These are phyloP conservation scores for Conticribra guillardii DNA, from an alignment of 108 stramenopile genomes.

Conservation along the genomic window DNA sequence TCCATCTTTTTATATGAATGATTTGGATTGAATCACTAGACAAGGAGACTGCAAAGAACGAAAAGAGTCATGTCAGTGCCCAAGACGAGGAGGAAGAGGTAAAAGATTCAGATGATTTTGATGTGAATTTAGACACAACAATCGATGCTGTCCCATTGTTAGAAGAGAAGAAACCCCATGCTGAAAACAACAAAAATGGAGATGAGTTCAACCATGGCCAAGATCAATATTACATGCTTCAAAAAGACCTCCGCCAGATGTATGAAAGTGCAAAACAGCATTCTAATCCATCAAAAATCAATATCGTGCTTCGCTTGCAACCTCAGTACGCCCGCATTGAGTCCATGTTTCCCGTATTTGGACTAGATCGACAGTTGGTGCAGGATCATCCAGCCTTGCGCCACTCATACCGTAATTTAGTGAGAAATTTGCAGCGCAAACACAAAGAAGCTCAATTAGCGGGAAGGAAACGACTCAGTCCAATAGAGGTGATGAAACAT, in stretches of 20 bases:
- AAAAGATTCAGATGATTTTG: neutral
- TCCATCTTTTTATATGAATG: no score
- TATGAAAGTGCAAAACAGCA: conserved; percentile 39
- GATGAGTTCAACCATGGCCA: conserved; percentile 11
- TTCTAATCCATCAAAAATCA: conserved; percentile 38
- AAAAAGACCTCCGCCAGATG: conserved; percentile 27
- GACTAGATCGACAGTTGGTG: conserved; percentile 28
- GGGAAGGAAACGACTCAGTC: conserved; percentile 5
- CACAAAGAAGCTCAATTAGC: conserved; percentile 24
- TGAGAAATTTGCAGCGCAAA: conserved; percentile 27
- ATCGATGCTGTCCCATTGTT: conserved; percentile 2
- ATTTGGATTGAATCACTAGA: no score
- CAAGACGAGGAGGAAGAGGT: no score
- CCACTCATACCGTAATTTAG: conserved; percentile 37
- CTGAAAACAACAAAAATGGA: neutral
- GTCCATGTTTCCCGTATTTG: conserved; percentile 46
- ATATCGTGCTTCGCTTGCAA: conserved; percentile 39
- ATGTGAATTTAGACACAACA: neutral
- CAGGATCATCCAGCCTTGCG: conserved; percentile 37
- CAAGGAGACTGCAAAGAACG: no score
- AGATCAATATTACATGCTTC: conserved; percentile 41
- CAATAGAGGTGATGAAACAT: conserved; percentile 16
- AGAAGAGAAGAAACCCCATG: conserved; percentile 2
- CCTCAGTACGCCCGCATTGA: conserved; percentile 32
- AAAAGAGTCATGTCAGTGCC: no score